Conservation (phyloP, 2,329 filamentous ascomycete species). For the Parastagonospora avenae region DNA sequence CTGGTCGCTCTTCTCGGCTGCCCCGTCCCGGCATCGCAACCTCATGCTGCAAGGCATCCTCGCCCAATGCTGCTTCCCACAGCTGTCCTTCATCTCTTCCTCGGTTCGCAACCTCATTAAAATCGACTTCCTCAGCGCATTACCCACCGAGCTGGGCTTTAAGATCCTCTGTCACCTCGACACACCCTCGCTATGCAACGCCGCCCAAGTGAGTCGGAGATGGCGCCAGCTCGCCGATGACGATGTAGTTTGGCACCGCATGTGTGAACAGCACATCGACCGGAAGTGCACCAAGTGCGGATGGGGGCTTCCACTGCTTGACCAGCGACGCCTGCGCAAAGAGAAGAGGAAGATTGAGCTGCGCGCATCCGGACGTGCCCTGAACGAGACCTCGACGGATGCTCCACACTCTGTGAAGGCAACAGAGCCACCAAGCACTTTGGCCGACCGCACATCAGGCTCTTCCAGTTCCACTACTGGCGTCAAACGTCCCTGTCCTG, state of each 20-base stretch:
- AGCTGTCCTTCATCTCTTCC: slow-evolving; percentile 89
- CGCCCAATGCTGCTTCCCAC: slow-evolving; percentile 95
- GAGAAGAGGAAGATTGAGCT: slow-evolving; percentile 85
- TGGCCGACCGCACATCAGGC: slow-evolving; percentile 17
- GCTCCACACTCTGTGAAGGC: slow-evolving; percentile 55
- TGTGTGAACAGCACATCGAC: slow-evolving; percentile 97
- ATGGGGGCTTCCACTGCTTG: slow-evolving; percentile 88
- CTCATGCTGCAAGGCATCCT: slow-evolving; percentile 97
- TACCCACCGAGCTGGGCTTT: slow-evolving; percentile 89
- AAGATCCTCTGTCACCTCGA: slow-evolving; percentile 93
- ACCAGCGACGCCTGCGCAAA: slow-evolving; percentile 83
- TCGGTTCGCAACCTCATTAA: slow-evolving; percentile 93
- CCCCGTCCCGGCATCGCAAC: slow-evolving; percentile 89
- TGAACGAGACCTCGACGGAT: slow-evolving; percentile 59
- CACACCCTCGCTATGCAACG: slow-evolving; percentile 92
- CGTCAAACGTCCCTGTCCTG: slow-evolving; percentile 38
- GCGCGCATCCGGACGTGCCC: slow-evolving; percentile 63
- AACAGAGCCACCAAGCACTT: slow-evolving; percentile 9
- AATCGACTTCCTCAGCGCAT: slow-evolving; percentile 90
- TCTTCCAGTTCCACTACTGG: slow-evolving; percentile 19
- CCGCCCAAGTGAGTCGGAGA: slow-evolving; percentile 86
- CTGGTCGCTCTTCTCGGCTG: slow-evolving; percentile 96
- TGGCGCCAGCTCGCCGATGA: slow-evolving; percentile 95
- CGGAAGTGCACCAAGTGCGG: slow-evolving; percentile 93
- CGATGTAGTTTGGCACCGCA: slow-evolving; percentile 95